Percentiles rank a stretch among this genome's conserved stretches.
phyloP scores from a whole-genome alignment of 805 yeast genomes.

The Wickerhamomyces chaumierensis region DNA sequence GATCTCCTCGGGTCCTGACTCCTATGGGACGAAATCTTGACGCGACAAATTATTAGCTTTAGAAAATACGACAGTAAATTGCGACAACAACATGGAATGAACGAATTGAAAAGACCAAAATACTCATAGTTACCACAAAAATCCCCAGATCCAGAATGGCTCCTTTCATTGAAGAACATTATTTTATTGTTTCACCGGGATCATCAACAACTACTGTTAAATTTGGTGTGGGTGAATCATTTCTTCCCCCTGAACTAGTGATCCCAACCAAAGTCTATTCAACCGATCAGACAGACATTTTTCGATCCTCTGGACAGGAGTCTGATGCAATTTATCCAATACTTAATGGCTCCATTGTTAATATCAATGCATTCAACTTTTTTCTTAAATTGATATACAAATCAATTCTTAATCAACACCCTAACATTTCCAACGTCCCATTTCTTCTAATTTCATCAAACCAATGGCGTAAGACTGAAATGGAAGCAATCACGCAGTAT shows the following conservation, averaged over 20 bases:
- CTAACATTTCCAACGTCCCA: constrained; percentile 41
- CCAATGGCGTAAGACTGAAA: constrained; percentile 55
- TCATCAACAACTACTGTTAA: constrained; percentile 64
- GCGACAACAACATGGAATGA: too few relatives aligned
- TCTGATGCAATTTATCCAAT: constrained; percentile 50
- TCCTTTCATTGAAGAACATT: constrained; percentile 20
- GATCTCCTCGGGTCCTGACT: too few relatives aligned
- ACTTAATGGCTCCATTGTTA: constrained; percentile 46
- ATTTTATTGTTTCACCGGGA: constrained; percentile 62
- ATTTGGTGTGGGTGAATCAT: constrained; percentile 64
- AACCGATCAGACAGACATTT: background rate
- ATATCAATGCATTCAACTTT: constrained; percentile 62
- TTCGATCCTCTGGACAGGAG: constrained; percentile 17
- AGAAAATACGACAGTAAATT: too few relatives aligned
- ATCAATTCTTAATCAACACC: constrained; percentile 28
- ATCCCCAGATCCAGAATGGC: too few relatives aligned
- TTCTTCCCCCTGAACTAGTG: constrained; percentile 63
- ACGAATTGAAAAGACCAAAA: too few relatives aligned
- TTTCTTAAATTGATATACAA: constrained; percentile 35
- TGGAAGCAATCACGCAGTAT: constrained; percentile 64
- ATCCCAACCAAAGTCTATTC: constrained; percentile 71
- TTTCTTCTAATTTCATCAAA: constrained; percentile 55
- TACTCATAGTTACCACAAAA: too few relatives aligned
- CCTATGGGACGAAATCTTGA: too few relatives aligned
- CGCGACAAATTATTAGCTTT: too few relatives aligned